Base-by-base conservation (phyloP, 257 asterid genomes). In the Solanum dulcamara region DNA sequence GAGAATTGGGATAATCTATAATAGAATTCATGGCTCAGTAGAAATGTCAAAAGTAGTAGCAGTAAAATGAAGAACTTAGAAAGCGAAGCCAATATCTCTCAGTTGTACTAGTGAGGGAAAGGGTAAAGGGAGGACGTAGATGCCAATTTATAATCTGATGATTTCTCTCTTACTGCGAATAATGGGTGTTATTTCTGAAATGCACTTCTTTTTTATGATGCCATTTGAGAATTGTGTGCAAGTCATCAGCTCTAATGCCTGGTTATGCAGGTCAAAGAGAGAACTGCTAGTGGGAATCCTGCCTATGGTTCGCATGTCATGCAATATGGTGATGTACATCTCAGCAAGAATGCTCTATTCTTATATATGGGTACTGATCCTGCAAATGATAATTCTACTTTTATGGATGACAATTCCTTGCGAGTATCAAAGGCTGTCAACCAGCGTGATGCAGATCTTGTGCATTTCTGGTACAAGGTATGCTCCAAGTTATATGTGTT, bases 381-480 rank as follows among this genome's bases (percentile, higher is more conserved):
- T 75, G 93, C 97, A 68, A 96, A 94, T 55, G 98, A 93, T 85
- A 94, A 96, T 67, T 87, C 50, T 60, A 92, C 98, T 62, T 93
- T 85, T 64, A 85, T 84, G 57, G 93, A 89, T 48, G 92, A 91
- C 22, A 93, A 96, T 35, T 85, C 90, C 40, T 42, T 50, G 17
- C 93, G 89, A 86, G 80, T 92, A 85, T 86, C 94, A 38, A 89
- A 88, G 88, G 90, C 89, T 72, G 91, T 94, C 72, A 93, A 93
- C 87, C 99, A 96, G 87, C 97, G 99, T 0, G 99, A 96, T 85
- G 99, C 99, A 81, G 99, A 96, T 91, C 94, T 96, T 51, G 68
- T 96, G 84, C 98, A 96, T 84, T 96, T 93, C 86, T 94, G 99
- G 99, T 91, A 96, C 85, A 96, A 96, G 98, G 99, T 96, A 46